Base-by-base conservation (phyloP, 352 stramenopile genomes). In the Thraustotheca clavata region DNA sequence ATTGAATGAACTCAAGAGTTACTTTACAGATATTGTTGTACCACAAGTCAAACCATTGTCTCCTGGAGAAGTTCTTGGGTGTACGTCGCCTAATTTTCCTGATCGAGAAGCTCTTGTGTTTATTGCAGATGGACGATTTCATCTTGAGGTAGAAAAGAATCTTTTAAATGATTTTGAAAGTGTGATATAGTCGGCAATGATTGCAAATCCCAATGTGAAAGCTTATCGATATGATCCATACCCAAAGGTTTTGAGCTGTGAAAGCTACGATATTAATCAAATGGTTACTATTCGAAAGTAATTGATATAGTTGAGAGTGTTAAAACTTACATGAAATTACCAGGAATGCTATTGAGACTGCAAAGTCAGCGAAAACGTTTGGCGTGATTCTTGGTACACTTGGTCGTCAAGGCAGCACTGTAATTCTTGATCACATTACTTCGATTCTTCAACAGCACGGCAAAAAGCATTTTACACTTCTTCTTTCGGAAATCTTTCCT, bases 151-250 rank as follows among this genome's bases (percentile, higher is more conserved):
- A 60, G n/a, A n/a, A n/a, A n/a, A n/a, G n/a, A n/a, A n/a, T n/a
- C n/a, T n/a, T n/a, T n/a, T n/a, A n/a, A n/a, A n/a, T n/a, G 41
- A 43, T 40, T 48, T 41, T 36, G 20, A 26, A 39, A 20, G 36
- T 29, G 18, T 36, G 26, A 18, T 43, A 9, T 59, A 96, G 85
- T 93, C 89, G 4, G 92, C 94, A 29, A 99, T 99, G 95, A 99
- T 99, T 70, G 88, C 91, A 41, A 99, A 99, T 74, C 97, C 97
- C 8, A 71, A 83, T 22, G 70, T 99, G 33, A 76, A 90, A 48
- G 95, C 97, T 14, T 98, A 98, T 59, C 83, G 97, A 38, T 99
- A 99, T 72, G 95, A 99, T 68, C 97, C 97, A n/a, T 99, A 99
- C 73, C 86, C 86, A 5, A 99, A 99, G 73, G 73, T 93, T 38